Evolutionary conservation across 176 grass and related monocot genomes (phyloP).

Genomic region (Phragmites australis): DNA sequence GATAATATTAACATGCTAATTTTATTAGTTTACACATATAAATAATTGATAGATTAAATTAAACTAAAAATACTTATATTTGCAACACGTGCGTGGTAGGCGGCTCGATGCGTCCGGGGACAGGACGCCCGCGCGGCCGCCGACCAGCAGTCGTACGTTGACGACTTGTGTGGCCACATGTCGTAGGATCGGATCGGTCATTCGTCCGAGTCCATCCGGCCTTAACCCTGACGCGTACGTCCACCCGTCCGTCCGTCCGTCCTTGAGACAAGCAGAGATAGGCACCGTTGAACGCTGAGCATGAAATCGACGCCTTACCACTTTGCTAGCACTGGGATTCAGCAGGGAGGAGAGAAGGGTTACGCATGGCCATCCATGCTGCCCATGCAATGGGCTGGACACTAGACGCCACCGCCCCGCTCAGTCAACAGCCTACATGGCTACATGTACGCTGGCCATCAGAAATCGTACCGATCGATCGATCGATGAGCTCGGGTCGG

Average conservation of each 20-base stretch:
- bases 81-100: slow-evolving; percentile 31
- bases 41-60: too few species aligned
- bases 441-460: neutral
- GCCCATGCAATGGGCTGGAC: slow-evolving; percentile 29
- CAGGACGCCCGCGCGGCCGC: slow-evolving; percentile 9
- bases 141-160: slow-evolving; percentile 23
- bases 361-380: slow-evolving; percentile 21
- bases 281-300: neutral
- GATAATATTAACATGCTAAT: too few species aligned
- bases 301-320: neutral
- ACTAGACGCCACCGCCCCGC: neutral
- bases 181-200: neutral
- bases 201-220: neutral
- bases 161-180: neutral
- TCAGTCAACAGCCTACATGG: neutral
- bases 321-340: neutral
- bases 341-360: neutral
- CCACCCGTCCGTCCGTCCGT: neutral
- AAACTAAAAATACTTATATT: too few species aligned
- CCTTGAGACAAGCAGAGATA: neutral
- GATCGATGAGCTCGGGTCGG: too few species aligned
- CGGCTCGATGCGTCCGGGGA: neutral
- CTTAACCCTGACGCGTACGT: too few species aligned
- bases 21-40: too few species aligned
- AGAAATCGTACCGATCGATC: neutral